These are phyloP conservation scores for Tulasnella sp. DNA, from an alignment of 768 basidiomycete genomes.

Conservation along the genomic window DNA sequence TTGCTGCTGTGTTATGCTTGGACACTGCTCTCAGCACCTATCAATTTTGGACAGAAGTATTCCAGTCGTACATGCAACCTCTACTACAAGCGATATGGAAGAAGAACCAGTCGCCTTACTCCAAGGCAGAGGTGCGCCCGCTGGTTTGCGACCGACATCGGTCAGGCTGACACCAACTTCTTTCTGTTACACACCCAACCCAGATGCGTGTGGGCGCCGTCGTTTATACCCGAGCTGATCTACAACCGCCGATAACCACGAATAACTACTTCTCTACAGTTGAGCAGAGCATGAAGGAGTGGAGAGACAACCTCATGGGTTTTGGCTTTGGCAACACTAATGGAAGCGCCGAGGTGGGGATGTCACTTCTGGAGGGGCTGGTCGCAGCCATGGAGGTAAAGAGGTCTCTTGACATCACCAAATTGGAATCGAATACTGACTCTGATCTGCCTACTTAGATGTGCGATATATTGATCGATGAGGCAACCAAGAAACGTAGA, in stretches of 20 bases:
- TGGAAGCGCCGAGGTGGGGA: not conserved
- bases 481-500: not conserved
- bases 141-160: not conserved
- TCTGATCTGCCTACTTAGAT: not conserved
- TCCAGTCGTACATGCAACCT: not conserved
- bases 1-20: not conserved
- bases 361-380: constrained; percentile 11
- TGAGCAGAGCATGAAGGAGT: not conserved
- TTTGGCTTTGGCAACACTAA: constrained; percentile 2
- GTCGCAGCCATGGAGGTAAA: constrained; percentile 10
- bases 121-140: not conserved
- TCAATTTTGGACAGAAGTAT: not conserved
- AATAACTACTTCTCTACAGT: not conserved
- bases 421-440: not conserved
- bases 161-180: not conserved
- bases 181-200: not conserved
- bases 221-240: constrained; percentile 1
- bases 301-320: not conserved
- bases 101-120: not conserved
- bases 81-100: not conserved
- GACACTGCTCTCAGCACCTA: not conserved
- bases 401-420: not conserved
- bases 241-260: not conserved
- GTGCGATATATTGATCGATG: not conserved
- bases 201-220: constrained; percentile 2